Evolutionary conservation across 768 basidiomycete genomes (phyloP).

Genomic region (Calocera viscosa): DNA sequence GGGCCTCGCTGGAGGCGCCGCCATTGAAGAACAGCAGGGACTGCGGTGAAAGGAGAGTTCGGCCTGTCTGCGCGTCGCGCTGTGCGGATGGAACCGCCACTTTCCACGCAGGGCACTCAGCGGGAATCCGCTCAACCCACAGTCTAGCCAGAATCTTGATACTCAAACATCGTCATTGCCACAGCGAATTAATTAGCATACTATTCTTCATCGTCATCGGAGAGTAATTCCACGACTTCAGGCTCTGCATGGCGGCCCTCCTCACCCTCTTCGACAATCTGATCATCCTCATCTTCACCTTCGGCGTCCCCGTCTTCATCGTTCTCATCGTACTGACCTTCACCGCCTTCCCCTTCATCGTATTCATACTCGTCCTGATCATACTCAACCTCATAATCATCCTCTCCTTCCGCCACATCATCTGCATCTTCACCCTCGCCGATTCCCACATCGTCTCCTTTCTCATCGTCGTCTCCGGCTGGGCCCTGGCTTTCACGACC

Average conservation of each 20-base stretch:
- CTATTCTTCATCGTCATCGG: constrained; percentile 2
- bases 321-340: constrained; percentile 8
- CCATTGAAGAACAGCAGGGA: constrained; percentile 8
- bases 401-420: constrained; percentile 27
- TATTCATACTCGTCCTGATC: constrained; percentile 22
- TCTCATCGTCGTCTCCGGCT: constrained; percentile 39
- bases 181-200: background rate
- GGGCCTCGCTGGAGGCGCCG: constrained; percentile 17
- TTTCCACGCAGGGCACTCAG: no score
- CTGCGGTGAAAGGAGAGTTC: background rate
- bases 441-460: background rate
- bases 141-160: no score
- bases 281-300: background rate
- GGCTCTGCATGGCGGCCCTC: background rate
- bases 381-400: constrained; percentile 34
- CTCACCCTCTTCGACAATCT: background rate
- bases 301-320: constrained; percentile 4
- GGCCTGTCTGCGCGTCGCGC: no score
- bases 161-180: background rate
- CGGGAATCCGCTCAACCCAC: no score
- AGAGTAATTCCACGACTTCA: background rate
- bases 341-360: constrained; percentile 17
- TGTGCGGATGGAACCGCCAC: no score
- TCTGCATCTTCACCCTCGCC: background rate
- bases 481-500: constrained; percentile 27